phyloP scores from a whole-genome alignment of 2,329 filamentous ascomycete species.

The Phaeosphaeriaceae sp. region DNA sequence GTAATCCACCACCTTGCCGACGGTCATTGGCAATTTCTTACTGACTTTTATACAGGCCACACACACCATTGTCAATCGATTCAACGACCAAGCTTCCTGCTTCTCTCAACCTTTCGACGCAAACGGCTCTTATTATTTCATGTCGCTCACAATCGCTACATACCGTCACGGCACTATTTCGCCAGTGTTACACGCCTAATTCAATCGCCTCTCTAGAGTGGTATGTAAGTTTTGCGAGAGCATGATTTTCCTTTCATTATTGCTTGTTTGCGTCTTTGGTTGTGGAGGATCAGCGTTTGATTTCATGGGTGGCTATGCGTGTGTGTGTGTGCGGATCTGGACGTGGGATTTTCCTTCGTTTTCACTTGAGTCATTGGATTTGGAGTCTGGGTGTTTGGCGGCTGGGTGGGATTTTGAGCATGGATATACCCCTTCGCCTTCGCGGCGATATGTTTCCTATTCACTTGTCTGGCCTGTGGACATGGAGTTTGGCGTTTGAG shows the following conservation, averaged over 20 bases:
- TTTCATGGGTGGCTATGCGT: too few relatives aligned
- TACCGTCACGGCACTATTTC: too few relatives aligned
- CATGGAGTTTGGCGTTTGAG: neutral
- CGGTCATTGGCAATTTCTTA: neutral
- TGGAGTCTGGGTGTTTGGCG: neutral
- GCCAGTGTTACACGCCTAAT: too few relatives aligned
- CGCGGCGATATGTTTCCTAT: neutral
- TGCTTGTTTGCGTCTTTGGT: too few relatives aligned
- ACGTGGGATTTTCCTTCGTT: neutral
- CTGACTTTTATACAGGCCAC: neutral
- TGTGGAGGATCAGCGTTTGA: too few relatives aligned
- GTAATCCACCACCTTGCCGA: neutral
- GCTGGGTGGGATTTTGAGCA: neutral
- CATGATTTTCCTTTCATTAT: too few relatives aligned
- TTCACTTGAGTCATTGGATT: neutral
- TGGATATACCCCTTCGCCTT: conserved; percentile 7
- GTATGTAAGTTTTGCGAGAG: too few relatives aligned
- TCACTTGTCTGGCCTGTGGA: neutral
- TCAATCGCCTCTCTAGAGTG: too few relatives aligned
- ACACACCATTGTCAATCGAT: neutral
- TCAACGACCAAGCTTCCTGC: neutral
- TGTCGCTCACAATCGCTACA: too few relatives aligned
- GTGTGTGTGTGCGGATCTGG: too few relatives aligned
- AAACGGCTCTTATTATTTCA: neutral
- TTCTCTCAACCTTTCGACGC: neutral